Evolutionary conservation across 1,284 basidiomycete genomes (phyloP).

Genomic region (Cryptococcus sp.): DNA sequence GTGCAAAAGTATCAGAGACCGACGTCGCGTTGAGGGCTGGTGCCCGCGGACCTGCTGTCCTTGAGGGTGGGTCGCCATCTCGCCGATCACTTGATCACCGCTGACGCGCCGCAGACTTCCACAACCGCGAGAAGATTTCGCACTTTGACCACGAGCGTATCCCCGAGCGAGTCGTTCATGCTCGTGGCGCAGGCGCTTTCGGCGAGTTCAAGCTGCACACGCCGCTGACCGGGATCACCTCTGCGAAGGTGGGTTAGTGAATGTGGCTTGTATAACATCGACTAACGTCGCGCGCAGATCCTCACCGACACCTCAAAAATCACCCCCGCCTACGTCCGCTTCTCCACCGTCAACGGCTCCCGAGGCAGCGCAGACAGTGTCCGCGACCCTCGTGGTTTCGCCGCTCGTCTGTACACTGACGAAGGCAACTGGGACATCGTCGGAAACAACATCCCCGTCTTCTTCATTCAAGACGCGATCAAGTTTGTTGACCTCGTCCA

Average conservation of each 20-base stretch:
- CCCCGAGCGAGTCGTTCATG: constrained; percentile 72
- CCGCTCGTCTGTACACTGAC: constrained; percentile 74
- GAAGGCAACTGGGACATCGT: constrained; percentile 77
- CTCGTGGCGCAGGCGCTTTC: constrained; percentile 76
- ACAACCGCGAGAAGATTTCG: constrained; percentile 60
- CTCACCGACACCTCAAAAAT: constrained; percentile 69
- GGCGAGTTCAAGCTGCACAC: constrained; percentile 76
- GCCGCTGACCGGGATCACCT: constrained; percentile 51
- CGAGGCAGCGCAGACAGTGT: constrained; percentile 65
- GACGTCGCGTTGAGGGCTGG: constrained; percentile 48
- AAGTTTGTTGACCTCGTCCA: constrained; percentile 82
- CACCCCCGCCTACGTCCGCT: constrained; percentile 75
- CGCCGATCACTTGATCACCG: neutral
- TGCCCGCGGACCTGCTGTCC: constrained; percentile 47
- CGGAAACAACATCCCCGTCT: constrained; percentile 64
- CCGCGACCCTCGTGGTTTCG: constrained; percentile 81
- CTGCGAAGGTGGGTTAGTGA: constrained; percentile 26
- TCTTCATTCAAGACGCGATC: constrained; percentile 77
- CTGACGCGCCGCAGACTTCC: constrained; percentile 31
- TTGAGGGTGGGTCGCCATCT: constrained; percentile 27
- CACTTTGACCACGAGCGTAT: constrained; percentile 83
- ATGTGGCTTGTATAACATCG: constrained; percentile 44
- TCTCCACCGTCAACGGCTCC: constrained; percentile 77
- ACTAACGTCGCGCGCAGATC: constrained; percentile 52
- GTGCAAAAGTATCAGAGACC: constrained; percentile 46